Evolutionary conservation across 495 filamentous ascomycete genomes (phyloP).

Genomic region (Lasiosphaeria miniovina): DNA sequence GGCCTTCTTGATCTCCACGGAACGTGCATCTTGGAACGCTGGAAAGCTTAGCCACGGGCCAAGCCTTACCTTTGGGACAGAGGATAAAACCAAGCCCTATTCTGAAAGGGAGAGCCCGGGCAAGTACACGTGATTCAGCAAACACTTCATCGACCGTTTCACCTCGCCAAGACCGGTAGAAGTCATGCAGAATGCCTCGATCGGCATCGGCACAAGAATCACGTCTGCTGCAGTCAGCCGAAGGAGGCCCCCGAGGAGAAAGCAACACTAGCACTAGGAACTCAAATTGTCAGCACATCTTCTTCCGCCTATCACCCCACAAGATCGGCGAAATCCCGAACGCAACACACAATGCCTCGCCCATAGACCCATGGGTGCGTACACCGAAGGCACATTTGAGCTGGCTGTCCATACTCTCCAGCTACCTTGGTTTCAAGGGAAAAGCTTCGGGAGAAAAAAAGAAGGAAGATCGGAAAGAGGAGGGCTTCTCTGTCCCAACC

Average conservation of each 20-base stretch:
- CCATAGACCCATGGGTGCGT: background rate
- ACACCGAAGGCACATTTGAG: too few relatives aligned
- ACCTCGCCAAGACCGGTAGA: slow-evolving; percentile 18
- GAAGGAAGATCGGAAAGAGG: too few relatives aligned
- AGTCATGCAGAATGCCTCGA: slow-evolving; percentile 11
- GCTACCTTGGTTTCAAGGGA: too few relatives aligned
- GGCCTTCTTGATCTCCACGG: background rate
- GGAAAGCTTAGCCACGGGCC: background rate
- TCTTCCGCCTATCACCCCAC: slow-evolving; percentile 5
- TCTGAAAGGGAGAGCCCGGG: too few relatives aligned
- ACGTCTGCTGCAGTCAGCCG: background rate
- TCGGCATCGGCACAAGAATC: background rate
- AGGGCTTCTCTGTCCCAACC: too few relatives aligned
- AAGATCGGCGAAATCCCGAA: slow-evolving; percentile 12
- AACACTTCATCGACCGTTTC: slow-evolving; percentile 20
- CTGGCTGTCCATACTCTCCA: too few relatives aligned
- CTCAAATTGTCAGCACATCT: background rate
- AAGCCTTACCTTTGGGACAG: background rate
- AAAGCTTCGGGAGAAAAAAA: too few relatives aligned
- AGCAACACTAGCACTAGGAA: background rate
- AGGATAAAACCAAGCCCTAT: background rate
- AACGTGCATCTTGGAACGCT: background rate
- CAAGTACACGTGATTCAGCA: slow-evolving; percentile 1
- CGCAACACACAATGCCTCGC: background rate
- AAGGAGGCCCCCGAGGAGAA: background rate